Evolutionary conservation across 441 rosid genomes (phyloP), one percentile per base, ranked within the genome.

Genomic region (Cnidoscolus chayamansa): DNA sequence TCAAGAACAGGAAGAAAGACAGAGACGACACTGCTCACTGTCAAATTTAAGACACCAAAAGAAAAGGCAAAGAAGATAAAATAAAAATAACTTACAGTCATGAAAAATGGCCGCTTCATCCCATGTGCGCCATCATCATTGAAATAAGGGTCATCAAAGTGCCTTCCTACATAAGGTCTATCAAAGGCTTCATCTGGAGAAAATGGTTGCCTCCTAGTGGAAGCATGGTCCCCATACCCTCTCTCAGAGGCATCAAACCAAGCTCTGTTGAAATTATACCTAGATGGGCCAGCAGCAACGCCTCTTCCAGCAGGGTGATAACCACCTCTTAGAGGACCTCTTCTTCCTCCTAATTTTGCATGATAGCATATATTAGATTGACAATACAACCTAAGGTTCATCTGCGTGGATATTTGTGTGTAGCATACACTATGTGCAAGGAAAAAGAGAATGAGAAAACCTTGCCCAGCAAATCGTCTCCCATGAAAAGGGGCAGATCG

Each of bases 51-150:
- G 40, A 11, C 10, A 17, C 31, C 30, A 51, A 20, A 54, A 37
- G 17, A 53, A 67, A 63, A 37, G 45, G 49, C 35, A 65, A 9
- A 25, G 25, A 51, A 47, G 31, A 10, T 10, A 10, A n/a, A 15
- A 43, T 73, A 63, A 48, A 10, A 20, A 65, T 4, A 25, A 66
- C 80, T 77, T 65, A 86, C 93, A 53, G 78, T 79, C 81, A 77
- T 74, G 67, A 84, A 77, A 76, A 81, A 84, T 35, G 89, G 87
- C 68, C 93, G 76, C 81, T 86, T 88, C 73, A 77, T 72, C 53
- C 89, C 89, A 72, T 65, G 86, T 40, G 82, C 69, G 58, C 69
- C 62, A 61, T 83, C 89, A 64, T 80, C 81, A 72, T 82, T 80
- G 57, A 66, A 73, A 72, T 82, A 82, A 58, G 87, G 83, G 19